Conservation (phyloP, 1,284 basidiomycete genomes). For the Sparassis latifolia region DNA sequence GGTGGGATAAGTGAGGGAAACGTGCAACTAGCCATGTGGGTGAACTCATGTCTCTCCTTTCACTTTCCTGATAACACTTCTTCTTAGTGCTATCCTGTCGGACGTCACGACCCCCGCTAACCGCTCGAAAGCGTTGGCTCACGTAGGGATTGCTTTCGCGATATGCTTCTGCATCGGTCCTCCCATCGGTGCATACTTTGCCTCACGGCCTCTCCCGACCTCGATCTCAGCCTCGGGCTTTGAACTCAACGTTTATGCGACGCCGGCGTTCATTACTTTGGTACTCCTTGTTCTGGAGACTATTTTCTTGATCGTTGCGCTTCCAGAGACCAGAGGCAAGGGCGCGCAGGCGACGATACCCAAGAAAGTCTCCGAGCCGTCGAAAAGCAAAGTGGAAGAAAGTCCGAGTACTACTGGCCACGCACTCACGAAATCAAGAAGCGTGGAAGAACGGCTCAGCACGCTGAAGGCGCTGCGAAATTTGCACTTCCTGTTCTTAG, state of each 20-base stretch:
- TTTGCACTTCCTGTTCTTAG: constrained; percentile 79
- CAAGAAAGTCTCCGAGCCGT: neutral
- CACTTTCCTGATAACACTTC: constrained; percentile 4
- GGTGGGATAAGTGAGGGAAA: constrained; percentile 89
- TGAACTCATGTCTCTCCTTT: constrained; percentile 8
- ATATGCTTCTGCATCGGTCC: constrained; percentile 87
- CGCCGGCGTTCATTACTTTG: constrained; percentile 74
- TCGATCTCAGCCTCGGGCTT: constrained; percentile 52
- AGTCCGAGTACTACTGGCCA: constrained; percentile 3
- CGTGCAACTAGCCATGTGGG: constrained; percentile 75
- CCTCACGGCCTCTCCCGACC: constrained; percentile 57
- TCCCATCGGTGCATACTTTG: constrained; percentile 80
- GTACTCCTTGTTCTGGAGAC: constrained; percentile 68
- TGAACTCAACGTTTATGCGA: constrained; percentile 79
- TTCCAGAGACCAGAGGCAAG: constrained; percentile 70
- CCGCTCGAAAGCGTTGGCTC: constrained; percentile 79
- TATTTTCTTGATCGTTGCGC: constrained; percentile 60
- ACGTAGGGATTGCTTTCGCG: constrained; percentile 90
- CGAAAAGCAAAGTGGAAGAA: neutral
- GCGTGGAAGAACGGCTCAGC: constrained; percentile 43
- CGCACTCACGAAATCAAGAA: constrained; percentile 22
- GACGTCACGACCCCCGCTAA: constrained; percentile 77
- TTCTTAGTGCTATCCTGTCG: constrained; percentile 74
- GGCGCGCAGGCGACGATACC: constrained; percentile 12
- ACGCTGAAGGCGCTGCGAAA: constrained; percentile 50